These are phyloP conservation scores for Fusarium humuli DNA, from an alignment of 2,329 filamentous ascomycete species.

Conservation along the genomic window DNA sequence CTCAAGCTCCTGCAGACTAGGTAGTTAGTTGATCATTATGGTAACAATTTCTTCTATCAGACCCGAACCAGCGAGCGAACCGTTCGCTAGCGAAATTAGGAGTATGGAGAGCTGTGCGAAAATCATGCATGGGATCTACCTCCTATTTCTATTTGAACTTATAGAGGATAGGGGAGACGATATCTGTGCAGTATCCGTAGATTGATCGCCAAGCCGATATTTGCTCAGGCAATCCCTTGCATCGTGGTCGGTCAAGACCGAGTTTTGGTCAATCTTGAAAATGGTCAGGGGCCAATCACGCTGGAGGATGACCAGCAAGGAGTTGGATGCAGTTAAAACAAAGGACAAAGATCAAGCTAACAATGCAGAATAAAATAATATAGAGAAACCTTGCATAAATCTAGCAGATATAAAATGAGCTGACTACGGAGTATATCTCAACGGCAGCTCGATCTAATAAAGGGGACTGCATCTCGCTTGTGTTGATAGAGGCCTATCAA, in stretches of 20 bases:
- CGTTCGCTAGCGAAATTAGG: constrained; percentile 1
- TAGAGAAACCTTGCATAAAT: background rate
- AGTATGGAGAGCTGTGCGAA: background rate
- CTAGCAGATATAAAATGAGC: background rate
- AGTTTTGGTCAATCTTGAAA: constrained; percentile 5
- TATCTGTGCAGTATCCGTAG: background rate
- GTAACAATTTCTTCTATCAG: background rate
- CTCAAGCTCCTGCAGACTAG: too few species aligned
- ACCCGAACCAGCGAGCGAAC: background rate
- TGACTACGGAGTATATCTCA: background rate
- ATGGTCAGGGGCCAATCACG: constrained; percentile 21
- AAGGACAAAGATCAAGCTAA: background rate
- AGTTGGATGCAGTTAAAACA: constrained; percentile 3
- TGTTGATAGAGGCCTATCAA: constrained; percentile 4
- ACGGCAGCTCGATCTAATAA: background rate
- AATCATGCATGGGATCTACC: constrained; percentile 10
- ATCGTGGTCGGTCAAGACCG: constrained; percentile 14
- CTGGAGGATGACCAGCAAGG: constrained; percentile 9
- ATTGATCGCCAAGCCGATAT: constrained; percentile 5
- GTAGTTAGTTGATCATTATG: background rate
- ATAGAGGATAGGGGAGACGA: constrained; percentile 5
- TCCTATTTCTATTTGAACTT: constrained; percentile 10
- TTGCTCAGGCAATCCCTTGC: constrained; percentile 15
- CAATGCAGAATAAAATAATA: background rate
- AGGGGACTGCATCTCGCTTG: constrained; percentile 16